Evolutionary conservation across 106 monocot genomes (phyloP).

Genomic region (Posidonia australis): DNA sequence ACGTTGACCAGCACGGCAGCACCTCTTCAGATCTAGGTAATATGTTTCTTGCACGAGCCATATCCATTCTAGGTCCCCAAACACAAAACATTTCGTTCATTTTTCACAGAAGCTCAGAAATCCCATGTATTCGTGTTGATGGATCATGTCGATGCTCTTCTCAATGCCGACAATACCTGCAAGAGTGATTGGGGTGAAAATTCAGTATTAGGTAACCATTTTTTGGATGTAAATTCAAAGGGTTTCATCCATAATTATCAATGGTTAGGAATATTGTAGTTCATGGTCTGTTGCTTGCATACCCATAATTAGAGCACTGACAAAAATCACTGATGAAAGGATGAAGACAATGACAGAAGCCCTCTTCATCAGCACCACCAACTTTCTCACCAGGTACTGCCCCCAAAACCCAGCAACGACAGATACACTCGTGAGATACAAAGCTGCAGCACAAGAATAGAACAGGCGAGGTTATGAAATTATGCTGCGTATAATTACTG

Average conservation of each 20-base stretch:
- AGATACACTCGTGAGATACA: slow-evolving; percentile 61
- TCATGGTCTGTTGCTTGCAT: background rate
- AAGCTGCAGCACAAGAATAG: slow-evolving; percentile 36
- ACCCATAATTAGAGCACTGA: slow-evolving; percentile 92
- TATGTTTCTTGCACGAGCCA: background rate
- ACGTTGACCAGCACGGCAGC: background rate
- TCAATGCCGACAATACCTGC: slow-evolving; percentile 61
- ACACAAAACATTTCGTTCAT: background rate
- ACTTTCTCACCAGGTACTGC: slow-evolving; percentile 73
- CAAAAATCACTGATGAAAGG: slow-evolving; percentile 79
- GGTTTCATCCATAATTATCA: too few relatives aligned
- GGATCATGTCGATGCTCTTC: slow-evolving; percentile 70
- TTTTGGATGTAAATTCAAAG: too few relatives aligned
- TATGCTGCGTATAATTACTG: too few relatives aligned
- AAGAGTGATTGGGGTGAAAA: background rate
- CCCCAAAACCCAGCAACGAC: slow-evolving; percentile 93
- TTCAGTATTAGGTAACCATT: too few relatives aligned
- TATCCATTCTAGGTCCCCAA: background rate
- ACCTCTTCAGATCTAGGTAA: background rate
- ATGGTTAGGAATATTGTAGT: too few relatives aligned
- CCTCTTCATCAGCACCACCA: slow-evolving; percentile 56
- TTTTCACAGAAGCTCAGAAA: slow-evolving; percentile 61
- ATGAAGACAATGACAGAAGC: slow-evolving; percentile 91
- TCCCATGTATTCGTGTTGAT: slow-evolving; percentile 73
- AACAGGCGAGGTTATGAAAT: background rate